Conservation (phyloP, 257 asterid genomes). For the Salvia miltiorrhiza region DNA sequence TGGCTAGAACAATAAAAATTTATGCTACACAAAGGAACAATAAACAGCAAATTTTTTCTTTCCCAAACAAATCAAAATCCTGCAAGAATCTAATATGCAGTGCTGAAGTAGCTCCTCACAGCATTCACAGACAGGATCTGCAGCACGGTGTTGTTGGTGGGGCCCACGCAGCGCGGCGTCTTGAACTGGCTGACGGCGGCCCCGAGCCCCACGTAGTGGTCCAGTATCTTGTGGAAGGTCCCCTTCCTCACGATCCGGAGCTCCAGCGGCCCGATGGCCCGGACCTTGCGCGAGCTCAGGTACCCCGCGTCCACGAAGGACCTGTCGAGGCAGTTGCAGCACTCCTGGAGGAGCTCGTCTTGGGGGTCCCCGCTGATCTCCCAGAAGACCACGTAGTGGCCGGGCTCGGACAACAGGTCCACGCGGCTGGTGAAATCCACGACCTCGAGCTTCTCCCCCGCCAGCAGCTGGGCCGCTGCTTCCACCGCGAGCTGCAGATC, state of each 20-base stretch:
- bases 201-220: slow-evolving; percentile 82
- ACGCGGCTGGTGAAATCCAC: slow-evolving; percentile 87
- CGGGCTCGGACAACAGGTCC: slow-evolving; percentile 55
- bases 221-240: slow-evolving; percentile 82
- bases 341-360: slow-evolving; percentile 51
- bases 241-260: slow-evolving; percentile 65
- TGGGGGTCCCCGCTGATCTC: slow-evolving; percentile 61
- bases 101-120: slow-evolving; percentile 68
- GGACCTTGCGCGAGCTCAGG: slow-evolving; percentile 59
- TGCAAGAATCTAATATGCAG: slow-evolving; percentile 38
- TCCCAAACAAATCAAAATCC: background rate
- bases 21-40: background rate
- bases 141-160: slow-evolving; percentile 47
- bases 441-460: slow-evolving; percentile 63
- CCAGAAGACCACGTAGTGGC: slow-evolving; percentile 82
- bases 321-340: slow-evolving; percentile 83
- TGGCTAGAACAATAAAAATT: background rate
- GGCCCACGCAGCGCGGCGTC: slow-evolving; percentile 85
- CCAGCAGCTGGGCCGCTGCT: slow-evolving; percentile 53
- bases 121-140: slow-evolving; percentile 53
- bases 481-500: slow-evolving; percentile 85
- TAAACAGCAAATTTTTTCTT: background rate
- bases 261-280: slow-evolving; percentile 69
- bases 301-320: slow-evolving; percentile 84
- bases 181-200: slow-evolving; percentile 99